A percentile compares a stretch with the other conserved stretches of the same genome.
Conservation (phyloP, 257 asterid species). For the Leonotis leonurus region DNA sequence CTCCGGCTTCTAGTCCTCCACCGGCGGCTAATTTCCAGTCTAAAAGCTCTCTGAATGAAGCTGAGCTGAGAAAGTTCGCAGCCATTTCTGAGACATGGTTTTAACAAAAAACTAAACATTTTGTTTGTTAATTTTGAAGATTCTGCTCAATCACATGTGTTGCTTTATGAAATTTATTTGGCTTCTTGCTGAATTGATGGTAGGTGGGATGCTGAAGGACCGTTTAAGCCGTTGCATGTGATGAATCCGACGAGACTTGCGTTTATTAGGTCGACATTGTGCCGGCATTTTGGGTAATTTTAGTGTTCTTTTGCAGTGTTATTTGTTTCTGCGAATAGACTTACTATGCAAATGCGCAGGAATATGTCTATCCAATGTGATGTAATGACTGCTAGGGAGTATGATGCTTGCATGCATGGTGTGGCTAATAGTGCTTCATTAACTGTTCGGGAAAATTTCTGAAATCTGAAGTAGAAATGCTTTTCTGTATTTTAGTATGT, state of each 20-base stretch:
- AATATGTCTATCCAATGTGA: not conserved
- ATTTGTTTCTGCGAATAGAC: not conserved
- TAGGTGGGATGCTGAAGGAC: conserved; percentile 99
- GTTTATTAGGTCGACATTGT: conserved; percentile 80
- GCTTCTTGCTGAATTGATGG: not conserved
- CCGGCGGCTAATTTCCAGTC: conserved; percentile 15
- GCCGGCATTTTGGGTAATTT: conserved; percentile 91
- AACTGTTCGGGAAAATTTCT: not conserved
- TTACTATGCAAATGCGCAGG: not conserved
- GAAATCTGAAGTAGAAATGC: not conserved
- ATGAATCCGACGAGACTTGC: conserved; percentile 97
- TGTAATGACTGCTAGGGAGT: not conserved
- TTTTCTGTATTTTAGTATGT: not conserved
- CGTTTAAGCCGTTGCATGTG: conserved; percentile 79
- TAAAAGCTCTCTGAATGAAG: conserved; percentile 60
- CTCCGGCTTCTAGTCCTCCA: conserved; percentile 16
- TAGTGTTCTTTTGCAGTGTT: not conserved
- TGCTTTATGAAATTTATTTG: not conserved
- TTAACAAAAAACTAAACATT: not conserved
- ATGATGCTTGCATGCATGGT: not conserved
- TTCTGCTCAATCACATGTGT: not conserved
- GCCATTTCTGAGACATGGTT: conserved; percentile 79
- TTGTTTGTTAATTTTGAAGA: not conserved
- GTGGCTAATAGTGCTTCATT: not conserved
- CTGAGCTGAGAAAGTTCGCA: conserved; percentile 64